Evolutionary conservation across 345 rosid species (phyloP), one percentile per base, ranked within the genome.

Genomic region (Microthlaspi erraticum): DNA sequence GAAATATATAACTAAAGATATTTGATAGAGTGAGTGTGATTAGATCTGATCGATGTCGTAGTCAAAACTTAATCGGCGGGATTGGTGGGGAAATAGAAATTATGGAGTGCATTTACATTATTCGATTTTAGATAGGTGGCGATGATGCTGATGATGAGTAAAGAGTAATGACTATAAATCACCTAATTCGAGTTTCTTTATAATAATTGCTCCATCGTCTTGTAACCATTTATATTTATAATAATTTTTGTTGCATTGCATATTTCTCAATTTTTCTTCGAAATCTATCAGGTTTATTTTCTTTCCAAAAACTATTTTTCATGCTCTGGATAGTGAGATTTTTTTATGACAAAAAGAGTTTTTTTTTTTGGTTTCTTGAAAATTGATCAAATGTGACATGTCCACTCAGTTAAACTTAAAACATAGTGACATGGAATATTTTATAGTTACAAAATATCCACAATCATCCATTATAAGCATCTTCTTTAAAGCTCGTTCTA

Each of bases 41-140:
- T 68, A 75, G 79, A 68, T 75, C 73, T 67, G 69, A 53, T 68
- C 63, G 64, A 17, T 60, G 68, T 60, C 73, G 56, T 67, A 42
- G 55, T 74, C 68, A 53, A 59, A 74, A 74, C 56, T 60, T 74
- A 60, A 60, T 60, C 58, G 29, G 51, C 78, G 73, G 57, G 51
- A 67, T 60, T 74, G 63, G 69, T 74, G 69, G 68, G 68, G 48
- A 42, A 29, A 46, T 19, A 17, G 2, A 59, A 41, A 66, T 20
- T 59, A 31, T 50, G 41, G 54, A 66, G 62, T 59, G 61, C 60
- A 56, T 36, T 74, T 74, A 74, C 66, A 66, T 66, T 39, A 43
- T 49, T 66, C 46, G 39, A 58, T 32, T 59, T 32, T 2, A 49
- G 54, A 74, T 49, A 51, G 67, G 78, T 67, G 78, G 37, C 14